Evolutionary conservation across 805 yeast genomes (phyloP), one percentile per base, ranked within the genome.

Genomic region (Sugiyamaella lignohabitans): DNA sequence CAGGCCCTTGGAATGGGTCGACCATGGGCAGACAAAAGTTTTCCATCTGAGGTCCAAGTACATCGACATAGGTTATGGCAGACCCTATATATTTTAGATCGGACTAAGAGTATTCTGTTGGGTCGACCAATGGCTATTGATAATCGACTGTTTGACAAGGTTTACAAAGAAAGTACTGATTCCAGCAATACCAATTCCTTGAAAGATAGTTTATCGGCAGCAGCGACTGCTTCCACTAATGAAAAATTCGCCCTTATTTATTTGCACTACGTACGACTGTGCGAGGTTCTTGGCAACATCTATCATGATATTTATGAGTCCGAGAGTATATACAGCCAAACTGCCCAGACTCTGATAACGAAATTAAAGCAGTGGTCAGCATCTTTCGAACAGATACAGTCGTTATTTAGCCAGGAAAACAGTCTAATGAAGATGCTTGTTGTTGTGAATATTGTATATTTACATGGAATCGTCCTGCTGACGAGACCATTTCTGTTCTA

Each of bases 1-100:
- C 73, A 69, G 54, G 60, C 72, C 0, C 53, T 71, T 21, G 76
- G 75, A 0, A 45, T 72, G 34, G 48, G 46, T 11, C 35, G 49
- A 4, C 21, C 4, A 22, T 35, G 40, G 55, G 52, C 46, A 43
- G 45, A 46, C 30, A 32, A 39, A 22, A 47, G 48, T 8, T 47
- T 46, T 10, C 52, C 47, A 19, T 17, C 21, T 8, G 35, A 24
- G 4, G 45, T 5, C 5, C 39, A 46, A 22, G 17, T 21, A 18
- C 53, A 49, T 37, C 45, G 53, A 10, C 10, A 20, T 18, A 21
- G 41, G 3, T 35, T 50, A 27, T 50, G 45, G 45, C 17, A 48
- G 21, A 21, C 50, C 6, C 32, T 47, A 41, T 43, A 49, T 16
- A 20, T 52, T 23, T 41, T 43, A 17, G 53, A 49, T 42, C 22